Base-by-base conservation (phyloP, 768 basidiomycete genomes). In the Trametes cubensis region DNA sequence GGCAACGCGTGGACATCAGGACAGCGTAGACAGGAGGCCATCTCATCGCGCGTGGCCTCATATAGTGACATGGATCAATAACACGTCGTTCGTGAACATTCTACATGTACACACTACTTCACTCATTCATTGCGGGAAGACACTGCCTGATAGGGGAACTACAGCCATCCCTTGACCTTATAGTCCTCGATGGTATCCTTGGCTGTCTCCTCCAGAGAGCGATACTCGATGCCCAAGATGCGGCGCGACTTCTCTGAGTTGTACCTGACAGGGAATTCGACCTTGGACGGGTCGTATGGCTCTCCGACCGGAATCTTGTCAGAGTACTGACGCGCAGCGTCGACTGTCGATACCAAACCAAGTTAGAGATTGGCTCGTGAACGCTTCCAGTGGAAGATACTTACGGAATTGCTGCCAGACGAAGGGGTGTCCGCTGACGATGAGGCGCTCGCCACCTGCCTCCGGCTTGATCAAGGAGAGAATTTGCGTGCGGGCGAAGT, bases 391-490 rank as follows among this genome's bases (percentile, higher is more conserved):
- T 0, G 18, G 26, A 14, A 34, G 34, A n/a, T 2, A 62, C 66
- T 17, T 52, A 67, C 66, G 23, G 49, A 59, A 65, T 39, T 67
- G 58, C 42, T 67, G 64, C 61, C 61, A 67, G 21, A 59, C 49
- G 46, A 56, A 67, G 0, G 51, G 18, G 65, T 78, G 77, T 3
- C 70, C 74, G 18, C 72, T 72, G 44, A 83, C 63, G 66, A 89
- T 78, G 66, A 89, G 79, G 21, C 89, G 75, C 61, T 89, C 77
- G 0, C 83, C 83, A 2, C 80, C 80, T 0, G 86, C 87, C 4
- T 74, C 77, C 25, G 79, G 76, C 54, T 77, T 80, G 58, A 78
- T 77, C 28, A 90, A 68, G 3, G 84, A 83, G 10, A 74, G 70
- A 0, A 78, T 76, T 65, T 88, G 86, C 0, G 82, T 84, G 10